Evolutionary conservation across 495 filamentous ascomycete species (phyloP).

Genomic region (Xylaria flabelliformis): DNA sequence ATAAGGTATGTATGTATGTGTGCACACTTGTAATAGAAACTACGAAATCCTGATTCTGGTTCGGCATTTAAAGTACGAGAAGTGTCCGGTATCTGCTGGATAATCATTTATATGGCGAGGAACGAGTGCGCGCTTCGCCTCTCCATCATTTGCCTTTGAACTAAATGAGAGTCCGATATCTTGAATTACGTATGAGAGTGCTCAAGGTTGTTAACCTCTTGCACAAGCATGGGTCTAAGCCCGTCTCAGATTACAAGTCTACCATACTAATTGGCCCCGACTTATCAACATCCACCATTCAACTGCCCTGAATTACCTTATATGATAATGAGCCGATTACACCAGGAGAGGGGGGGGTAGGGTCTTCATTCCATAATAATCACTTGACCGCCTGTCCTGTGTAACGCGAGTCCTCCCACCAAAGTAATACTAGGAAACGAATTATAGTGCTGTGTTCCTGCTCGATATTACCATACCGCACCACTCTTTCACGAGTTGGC

Average conservation of each 20-base stretch:
- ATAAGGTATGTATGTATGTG: not conserved
- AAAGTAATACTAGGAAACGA: not conserved
- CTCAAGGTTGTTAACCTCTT: not conserved
- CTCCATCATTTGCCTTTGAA: not conserved
- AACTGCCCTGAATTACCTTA: not conserved
- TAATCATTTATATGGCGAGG: not conserved
- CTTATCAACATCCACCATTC: not conserved
- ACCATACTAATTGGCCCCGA: not conserved
- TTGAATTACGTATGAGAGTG: not conserved
- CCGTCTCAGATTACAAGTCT: not conserved
- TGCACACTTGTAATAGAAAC: not conserved
- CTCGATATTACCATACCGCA: not conserved
- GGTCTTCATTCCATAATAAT: not conserved
- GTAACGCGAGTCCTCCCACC: too few species aligned
- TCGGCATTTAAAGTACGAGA: not conserved
- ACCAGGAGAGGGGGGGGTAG: not conserved
- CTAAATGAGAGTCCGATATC: not conserved
- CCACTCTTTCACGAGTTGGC: not conserved
- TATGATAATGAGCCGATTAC: conserved; percentile 4
- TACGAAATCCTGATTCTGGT: not conserved
- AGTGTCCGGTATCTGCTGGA: not conserved
- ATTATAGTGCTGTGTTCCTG: not conserved
- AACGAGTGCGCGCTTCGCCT: not conserved
- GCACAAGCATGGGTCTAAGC: not conserved
- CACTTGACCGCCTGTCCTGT: not conserved